Evolutionary conservation across 2,329 filamentous ascomycete species (phyloP).

Genomic region (Ascosphaera aggregata): DNA sequence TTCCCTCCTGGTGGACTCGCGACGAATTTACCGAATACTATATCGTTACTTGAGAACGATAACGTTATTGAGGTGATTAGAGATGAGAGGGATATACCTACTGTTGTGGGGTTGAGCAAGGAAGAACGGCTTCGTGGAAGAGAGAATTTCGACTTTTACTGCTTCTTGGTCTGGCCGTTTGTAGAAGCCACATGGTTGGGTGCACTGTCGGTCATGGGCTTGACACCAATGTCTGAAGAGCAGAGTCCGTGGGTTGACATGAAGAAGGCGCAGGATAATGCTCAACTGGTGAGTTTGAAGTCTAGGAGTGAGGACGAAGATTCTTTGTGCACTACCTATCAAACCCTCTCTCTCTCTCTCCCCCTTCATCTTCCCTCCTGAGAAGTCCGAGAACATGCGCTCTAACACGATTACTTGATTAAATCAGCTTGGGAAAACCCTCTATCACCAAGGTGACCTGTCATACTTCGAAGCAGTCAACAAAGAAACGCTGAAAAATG

Average conservation of each 20-base stretch:
- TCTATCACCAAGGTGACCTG: conserved; percentile 93
- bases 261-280: conserved; percentile 54
- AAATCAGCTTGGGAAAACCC: conserved; percentile 62
- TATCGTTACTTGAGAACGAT: conserved; percentile 55
- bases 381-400: not conserved
- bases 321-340: not conserved
- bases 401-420: not conserved
- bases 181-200: conserved; percentile 89
- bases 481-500: conserved; percentile 90
- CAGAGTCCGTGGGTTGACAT: conserved; percentile 57
- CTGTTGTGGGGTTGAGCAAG: conserved; percentile 52
- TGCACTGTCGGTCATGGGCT: conserved; percentile 64
- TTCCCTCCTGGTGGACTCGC: conserved; percentile 71
- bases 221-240: conserved; percentile 39
- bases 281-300: conserved; percentile 41
- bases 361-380: not conserved
- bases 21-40: conserved; percentile 57
- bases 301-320: not conserved
- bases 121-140: conserved; percentile 54
- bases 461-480: conserved; percentile 97
- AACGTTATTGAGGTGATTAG: conserved; percentile 47
- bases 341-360: not conserved
- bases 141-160: conserved; percentile 97
- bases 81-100: conserved; percentile 26
- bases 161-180: conserved; percentile 96